Percentiles rank a stretch among this genome's conserved stretches.
Evolutionary conservation across 352 stramenopile genomes (phyloP).

Genomic region (Phytophthora vignae): DNA sequence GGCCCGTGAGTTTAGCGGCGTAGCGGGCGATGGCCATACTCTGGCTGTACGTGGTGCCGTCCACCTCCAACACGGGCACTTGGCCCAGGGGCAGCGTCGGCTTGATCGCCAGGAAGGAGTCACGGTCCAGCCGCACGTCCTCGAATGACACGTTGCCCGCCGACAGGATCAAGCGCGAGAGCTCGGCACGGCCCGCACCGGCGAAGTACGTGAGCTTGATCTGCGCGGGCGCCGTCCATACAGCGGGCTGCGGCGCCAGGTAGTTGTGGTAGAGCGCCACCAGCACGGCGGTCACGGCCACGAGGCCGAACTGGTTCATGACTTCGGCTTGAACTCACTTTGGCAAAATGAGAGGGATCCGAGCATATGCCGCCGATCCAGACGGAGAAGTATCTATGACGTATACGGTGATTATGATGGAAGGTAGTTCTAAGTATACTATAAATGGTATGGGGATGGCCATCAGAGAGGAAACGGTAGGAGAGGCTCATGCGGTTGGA

Average conservation of each 20-base stretch:
- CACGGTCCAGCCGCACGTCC: constrained; percentile 60
- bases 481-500: not conserved
- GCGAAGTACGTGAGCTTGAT: constrained; percentile 85
- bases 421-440: not conserved
- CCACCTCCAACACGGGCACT: constrained; percentile 57
- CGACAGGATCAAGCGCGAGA: constrained; percentile 63
- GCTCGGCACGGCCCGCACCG: constrained; percentile 56
- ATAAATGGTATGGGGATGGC: not conserved
- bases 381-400: not conserved
- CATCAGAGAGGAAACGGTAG: not conserved
- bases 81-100: constrained; percentile 58
- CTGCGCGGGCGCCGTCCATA: constrained; percentile 16
- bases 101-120: constrained; percentile 61
- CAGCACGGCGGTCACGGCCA: constrained; percentile 33
- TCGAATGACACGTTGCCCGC: constrained; percentile 69
- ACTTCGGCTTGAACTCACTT: constrained; percentile 1
- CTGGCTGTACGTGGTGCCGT: constrained; percentile 61
- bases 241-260: constrained; percentile 10
- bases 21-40: constrained; percentile 70
- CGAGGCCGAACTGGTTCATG: constrained; percentile 40
- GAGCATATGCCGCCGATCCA: not conserved
- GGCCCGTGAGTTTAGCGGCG: constrained; percentile 55
- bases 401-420: not conserved
- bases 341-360: not conserved
- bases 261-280: constrained; percentile 44